These are phyloP conservation scores for Paratinospora sagittata DNA, from an alignment of 164 flowering plant species.

Conservation along the genomic window DNA sequence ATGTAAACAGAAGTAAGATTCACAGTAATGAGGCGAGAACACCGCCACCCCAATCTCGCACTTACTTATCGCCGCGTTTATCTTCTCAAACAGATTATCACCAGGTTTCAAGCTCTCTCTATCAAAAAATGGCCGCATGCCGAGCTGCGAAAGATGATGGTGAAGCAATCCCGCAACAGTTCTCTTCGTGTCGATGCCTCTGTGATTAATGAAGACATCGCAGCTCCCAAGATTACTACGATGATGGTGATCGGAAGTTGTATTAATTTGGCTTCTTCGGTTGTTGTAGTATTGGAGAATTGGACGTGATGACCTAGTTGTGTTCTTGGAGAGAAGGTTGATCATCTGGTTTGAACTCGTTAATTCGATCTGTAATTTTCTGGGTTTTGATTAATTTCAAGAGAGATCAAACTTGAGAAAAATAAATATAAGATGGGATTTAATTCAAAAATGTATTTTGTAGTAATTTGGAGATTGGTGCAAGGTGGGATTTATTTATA, in stretches of 20 bases:
- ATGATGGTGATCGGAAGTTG: no score
- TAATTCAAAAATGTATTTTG: no score
- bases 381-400: no score
- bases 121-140: conserved; percentile 45
- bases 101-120: conserved; percentile 64
- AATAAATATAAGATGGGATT: no score
- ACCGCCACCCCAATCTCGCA: conserved; percentile 50
- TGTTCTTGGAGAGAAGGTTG: neutral
- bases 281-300: neutral
- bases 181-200: conserved; percentile 53
- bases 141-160: conserved; percentile 23
- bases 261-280: no score
- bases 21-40: conserved; percentile 59
- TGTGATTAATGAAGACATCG: conserved; percentile 65
- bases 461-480: neutral
- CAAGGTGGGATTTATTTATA: neutral
- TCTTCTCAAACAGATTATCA: conserved; percentile 43
- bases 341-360: no score
- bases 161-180: conserved; percentile 47
- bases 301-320: neutral
- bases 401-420: no score
- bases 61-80: conserved; percentile 29
- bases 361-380: no score
- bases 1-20: conserved; percentile 61
- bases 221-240: conserved; percentile 18